phyloP scores from a whole-genome alignment of 2,329 filamentous ascomycete species.

The Ophiostoma fasciatum region DNA sequence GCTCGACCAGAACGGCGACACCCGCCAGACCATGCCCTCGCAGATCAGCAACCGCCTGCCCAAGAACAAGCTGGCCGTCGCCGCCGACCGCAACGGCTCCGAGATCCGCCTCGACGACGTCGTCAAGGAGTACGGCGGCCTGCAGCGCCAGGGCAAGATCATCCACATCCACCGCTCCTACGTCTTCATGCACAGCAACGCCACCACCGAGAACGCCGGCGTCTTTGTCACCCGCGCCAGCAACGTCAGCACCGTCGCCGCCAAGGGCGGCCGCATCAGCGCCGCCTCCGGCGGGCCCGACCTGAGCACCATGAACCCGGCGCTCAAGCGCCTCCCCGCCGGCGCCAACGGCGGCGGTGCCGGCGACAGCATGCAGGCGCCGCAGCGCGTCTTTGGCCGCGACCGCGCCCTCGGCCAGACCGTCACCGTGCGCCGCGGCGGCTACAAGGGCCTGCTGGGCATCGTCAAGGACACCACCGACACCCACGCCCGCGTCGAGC shows the following conservation, averaged over 20 bases:
- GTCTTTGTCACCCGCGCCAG: constrained; percentile 77
- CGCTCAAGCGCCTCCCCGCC: constrained; percentile 55
- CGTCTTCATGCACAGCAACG: constrained; percentile 76
- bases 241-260: constrained; percentile 82
- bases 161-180: constrained; percentile 89
- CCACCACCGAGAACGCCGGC: constrained; percentile 71
- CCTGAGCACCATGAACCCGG: constrained; percentile 83
- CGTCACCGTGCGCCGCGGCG: constrained; percentile 72
- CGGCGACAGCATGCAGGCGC: constrained; percentile 41
- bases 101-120: constrained; percentile 88
- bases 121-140: constrained; percentile 78
- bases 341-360: constrained; percentile 34
- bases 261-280: constrained; percentile 73
- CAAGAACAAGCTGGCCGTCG: constrained; percentile 68
- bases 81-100: constrained; percentile 82
- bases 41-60: constrained; percentile 85
- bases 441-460: constrained; percentile 83
- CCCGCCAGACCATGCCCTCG: constrained; percentile 70
- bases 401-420: constrained; percentile 84
- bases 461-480: constrained; percentile 94
- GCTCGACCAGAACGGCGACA: constrained; percentile 77
- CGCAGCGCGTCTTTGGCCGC: constrained; percentile 62
- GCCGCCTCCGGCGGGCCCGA: constrained; percentile 52
- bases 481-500: constrained; percentile 70
- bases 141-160: constrained; percentile 75